phyloP scores from a whole-genome alignment of 1,139 yeast genomes.

The Magnusiomyces clavatus region DNA sequence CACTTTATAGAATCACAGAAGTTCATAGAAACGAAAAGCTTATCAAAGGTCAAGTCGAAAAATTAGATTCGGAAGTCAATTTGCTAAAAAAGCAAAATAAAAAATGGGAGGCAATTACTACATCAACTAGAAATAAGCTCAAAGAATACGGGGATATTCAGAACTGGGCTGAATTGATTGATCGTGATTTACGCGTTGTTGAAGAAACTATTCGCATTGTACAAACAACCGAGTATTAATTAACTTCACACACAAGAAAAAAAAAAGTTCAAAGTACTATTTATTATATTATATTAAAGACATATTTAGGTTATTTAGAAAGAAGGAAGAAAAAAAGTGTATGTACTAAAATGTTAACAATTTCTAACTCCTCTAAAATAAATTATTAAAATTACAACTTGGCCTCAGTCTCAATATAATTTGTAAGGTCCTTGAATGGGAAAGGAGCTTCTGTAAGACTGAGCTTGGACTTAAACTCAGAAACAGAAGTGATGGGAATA shows the following conservation, averaged over 20 bases:
- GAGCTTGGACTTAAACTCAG: conserved; percentile 27
- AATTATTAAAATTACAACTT: conserved; percentile 25
- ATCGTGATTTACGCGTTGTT: conserved; percentile 42
- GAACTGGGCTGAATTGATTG: conserved; percentile 41
- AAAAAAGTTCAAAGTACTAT: too few species aligned
- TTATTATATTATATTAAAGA: too few species aligned
- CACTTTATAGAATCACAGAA: conserved; percentile 18
- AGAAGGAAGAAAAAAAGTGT: too few species aligned
- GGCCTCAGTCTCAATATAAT: conserved; percentile 25
- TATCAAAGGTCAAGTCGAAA: conserved; percentile 21
- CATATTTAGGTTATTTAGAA: too few species aligned
- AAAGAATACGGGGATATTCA: conserved; percentile 37
- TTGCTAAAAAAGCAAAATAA: conserved; percentile 18
- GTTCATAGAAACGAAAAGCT: conserved; percentile 22
- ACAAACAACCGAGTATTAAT: conserved; percentile 8
- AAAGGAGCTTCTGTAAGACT: conserved; percentile 29
- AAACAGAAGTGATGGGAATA: conserved; percentile 20
- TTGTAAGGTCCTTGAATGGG: conserved; percentile 27
- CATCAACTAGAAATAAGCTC: conserved; percentile 18
- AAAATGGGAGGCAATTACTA: conserved; percentile 18
- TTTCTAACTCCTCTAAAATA: too few species aligned
- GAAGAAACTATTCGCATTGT: conserved; percentile 31
- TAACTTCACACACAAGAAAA: too few species aligned
- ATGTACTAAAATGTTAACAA: too few species aligned
- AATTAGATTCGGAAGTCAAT: conserved; percentile 17